Evolutionary conservation across 2,329 filamentous ascomycete genomes (phyloP).

Genomic region (Harringtonia lauricola): DNA sequence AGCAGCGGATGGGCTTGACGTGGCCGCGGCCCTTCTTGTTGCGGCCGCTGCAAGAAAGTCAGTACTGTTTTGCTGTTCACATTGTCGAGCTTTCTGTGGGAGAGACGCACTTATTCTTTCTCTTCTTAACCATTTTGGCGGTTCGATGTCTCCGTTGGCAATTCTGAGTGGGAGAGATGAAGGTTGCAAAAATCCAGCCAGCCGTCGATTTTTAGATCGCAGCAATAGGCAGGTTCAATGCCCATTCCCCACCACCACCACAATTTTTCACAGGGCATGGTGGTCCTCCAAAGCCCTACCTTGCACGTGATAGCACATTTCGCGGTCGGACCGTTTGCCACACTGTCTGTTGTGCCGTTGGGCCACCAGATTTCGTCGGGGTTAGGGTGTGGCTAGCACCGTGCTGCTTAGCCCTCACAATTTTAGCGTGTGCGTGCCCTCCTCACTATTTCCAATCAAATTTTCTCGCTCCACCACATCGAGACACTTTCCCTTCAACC

Average conservation of each 20-base stretch:
- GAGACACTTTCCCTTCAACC: not conserved
- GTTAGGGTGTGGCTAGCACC: not conserved
- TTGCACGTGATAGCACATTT: not conserved
- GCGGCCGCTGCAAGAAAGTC: conserved; percentile 58
- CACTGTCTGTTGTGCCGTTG: not conserved
- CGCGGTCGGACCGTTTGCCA: not conserved
- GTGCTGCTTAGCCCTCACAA: not conserved
- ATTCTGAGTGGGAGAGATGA: conserved; percentile 5
- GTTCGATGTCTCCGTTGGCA: conserved; percentile 3
- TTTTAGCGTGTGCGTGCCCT: not conserved
- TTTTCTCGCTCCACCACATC: not conserved
- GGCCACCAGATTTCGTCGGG: not conserved
- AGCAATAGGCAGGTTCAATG: not conserved
- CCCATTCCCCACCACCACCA: not conserved
- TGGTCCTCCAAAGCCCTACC: not conserved
- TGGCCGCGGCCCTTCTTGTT: conserved; percentile 99
- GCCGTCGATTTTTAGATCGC: not conserved
- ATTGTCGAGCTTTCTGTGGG: too few relatives aligned
- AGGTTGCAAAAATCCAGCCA: conserved; percentile 2
- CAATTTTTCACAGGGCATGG: conserved; percentile 4
- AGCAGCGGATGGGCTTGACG: conserved; percentile 92
- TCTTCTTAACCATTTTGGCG: conserved; percentile 19
- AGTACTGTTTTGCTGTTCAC: conserved; percentile 5
- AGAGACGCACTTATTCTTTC: conserved; percentile 39
- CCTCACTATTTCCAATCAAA: not conserved